phyloP scores from a whole-genome alignment of 169 alveolate genomes.

The Babesia sp. region DNA sequence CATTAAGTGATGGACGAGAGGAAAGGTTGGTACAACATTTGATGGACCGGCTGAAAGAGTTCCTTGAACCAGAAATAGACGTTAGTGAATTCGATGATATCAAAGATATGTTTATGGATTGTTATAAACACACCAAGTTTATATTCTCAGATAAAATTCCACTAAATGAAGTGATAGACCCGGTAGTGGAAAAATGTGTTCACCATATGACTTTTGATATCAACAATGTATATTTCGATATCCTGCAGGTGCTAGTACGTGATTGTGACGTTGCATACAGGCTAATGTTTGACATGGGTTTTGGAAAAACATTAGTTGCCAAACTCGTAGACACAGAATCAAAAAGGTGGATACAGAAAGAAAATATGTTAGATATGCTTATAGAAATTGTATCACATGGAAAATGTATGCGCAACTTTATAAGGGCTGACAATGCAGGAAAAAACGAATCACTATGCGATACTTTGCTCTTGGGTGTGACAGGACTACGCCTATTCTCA shows the following conservation, averaged over 20 bases:
- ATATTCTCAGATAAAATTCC: slow-evolving; percentile 22
- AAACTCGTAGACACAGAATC: background rate
- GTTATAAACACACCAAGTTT: slow-evolving; percentile 25
- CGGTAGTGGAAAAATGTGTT: slow-evolving; percentile 2
- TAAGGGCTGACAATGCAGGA: background rate
- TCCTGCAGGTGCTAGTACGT: background rate
- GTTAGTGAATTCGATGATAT: background rate
- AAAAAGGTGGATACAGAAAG: slow-evolving; percentile 2
- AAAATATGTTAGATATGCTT: slow-evolving; percentile 5
- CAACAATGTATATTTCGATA: background rate
- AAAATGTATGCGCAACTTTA: slow-evolving; percentile 23
- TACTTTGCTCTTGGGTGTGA: slow-evolving; percentile 10
- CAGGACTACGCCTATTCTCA: slow-evolving; percentile 10
- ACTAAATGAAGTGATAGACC: slow-evolving; percentile 3
- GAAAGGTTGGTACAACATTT: background rate
- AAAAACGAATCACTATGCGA: slow-evolving; percentile 19
- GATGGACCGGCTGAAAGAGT: background rate
- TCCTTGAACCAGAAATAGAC: background rate
- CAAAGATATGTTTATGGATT: slow-evolving; percentile 1
- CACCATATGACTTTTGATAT: background rate
- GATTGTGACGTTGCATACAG: slow-evolving; percentile 31
- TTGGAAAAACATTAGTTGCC: slow-evolving; percentile 2
- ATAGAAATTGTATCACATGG: slow-evolving; percentile 27
- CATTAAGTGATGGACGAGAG: background rate
- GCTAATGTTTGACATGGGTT: slow-evolving; percentile 34